A percentile compares a stretch with the other conserved stretches of the same genome.
These are phyloP conservation scores for Populus deltoides DNA, from an alignment of 345 rosid genomes.

Conservation along the genomic window DNA sequence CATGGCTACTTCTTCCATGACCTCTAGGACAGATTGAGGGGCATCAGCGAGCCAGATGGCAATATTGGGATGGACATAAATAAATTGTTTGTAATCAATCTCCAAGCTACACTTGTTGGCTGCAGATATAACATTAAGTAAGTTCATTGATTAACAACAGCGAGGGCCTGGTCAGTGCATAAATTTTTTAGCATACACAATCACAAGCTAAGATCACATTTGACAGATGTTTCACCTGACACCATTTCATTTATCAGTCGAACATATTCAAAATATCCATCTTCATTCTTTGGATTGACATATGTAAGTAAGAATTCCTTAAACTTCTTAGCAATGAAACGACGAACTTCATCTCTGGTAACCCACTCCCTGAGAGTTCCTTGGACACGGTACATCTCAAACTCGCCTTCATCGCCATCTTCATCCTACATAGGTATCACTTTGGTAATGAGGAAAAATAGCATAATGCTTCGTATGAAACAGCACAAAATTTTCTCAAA, in stretches of 20 bases:
- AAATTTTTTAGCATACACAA: background rate
- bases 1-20: conserved; percentile 87
- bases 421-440: conserved; percentile 46
- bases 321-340: conserved; percentile 86
- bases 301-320: conserved; percentile 79
- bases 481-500: background rate
- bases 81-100: conserved; percentile 87
- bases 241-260: conserved; percentile 87
- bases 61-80: conserved; percentile 85
- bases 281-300: conserved; percentile 63
- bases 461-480: too few species aligned
- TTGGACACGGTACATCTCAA: conserved; percentile 90
- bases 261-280: conserved; percentile 71
- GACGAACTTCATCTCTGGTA: conserved; percentile 90
- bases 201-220: background rate
- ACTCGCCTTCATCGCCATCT: conserved; percentile 75
- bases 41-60: conserved; percentile 99
- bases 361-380: conserved; percentile 98
- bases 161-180: background rate
- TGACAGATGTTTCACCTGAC: conserved; percentile 51
- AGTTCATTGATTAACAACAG: background rate
- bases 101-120: conserved; percentile 92
- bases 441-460: background rate
- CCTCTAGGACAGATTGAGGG: conserved; percentile 93
- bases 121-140: conserved; percentile 34